Percentiles rank a stretch among this genome's conserved stretches.
These are phyloP conservation scores for Hordeum vulgare DNA, from an alignment of 176 grass and related monocot species.

Conservation along the genomic window MorexV3_pseudomolecules_assembly NC_058519.1:583858261-583858760, in stretches of 20 bases:
- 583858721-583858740: conserved; percentile 93
- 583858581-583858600: conserved; percentile 39
- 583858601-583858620: conserved; percentile 51
- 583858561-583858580: conserved; percentile 65
- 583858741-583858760: conserved; percentile 90
- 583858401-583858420: conserved; percentile 56
- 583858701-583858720: conserved; percentile 80
- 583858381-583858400: conserved; percentile 60
- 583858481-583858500: conserved; percentile 35
- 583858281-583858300: conserved; percentile 87
- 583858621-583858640: conserved; percentile 49
- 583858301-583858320: conserved; percentile 59
- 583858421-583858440: conserved; percentile 87
- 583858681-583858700: conserved; percentile 93
- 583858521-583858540: conserved; percentile 47
- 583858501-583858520: conserved; percentile 73
- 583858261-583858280: conserved; percentile 83
- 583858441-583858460: conserved; percentile 48
- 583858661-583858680: conserved; percentile 77
- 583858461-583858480: conserved; percentile 55
- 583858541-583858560: conserved; percentile 63
- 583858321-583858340: conserved; percentile 71
- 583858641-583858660: conserved; percentile 47
- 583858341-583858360: conserved; percentile 54
- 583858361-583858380: conserved; percentile 65